Evolutionary conservation across 1,139 yeast species (phyloP).

Genomic region (Citeromyces hawaiiensis): DNA sequence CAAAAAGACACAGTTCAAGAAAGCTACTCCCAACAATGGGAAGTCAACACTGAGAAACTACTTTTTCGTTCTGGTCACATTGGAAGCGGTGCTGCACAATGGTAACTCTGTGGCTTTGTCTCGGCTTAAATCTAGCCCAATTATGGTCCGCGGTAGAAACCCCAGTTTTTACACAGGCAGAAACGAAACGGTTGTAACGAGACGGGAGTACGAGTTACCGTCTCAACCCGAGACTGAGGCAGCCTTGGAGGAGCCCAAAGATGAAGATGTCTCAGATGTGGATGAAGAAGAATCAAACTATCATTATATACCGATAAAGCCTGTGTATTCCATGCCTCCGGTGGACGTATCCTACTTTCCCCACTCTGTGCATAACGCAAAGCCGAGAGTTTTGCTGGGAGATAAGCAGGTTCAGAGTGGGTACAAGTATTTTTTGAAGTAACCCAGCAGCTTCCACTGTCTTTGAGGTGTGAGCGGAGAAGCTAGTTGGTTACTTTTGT

Average conservation of each 20-base stretch:
- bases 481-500: no score
- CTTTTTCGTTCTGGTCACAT: conserved; percentile 31
- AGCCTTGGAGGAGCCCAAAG: neutral
- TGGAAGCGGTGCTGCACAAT: conserved; percentile 21
- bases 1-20: conserved; percentile 30
- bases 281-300: conserved; percentile 4
- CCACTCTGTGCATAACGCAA: conserved; percentile 8
- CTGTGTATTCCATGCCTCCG: conserved; percentile 9
- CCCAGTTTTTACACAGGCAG: conserved; percentile 50
- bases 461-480: no score
- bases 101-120: conserved; percentile 8
- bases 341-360: conserved; percentile 10
- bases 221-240: neutral
- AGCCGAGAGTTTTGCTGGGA: neutral
- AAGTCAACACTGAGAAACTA: conserved; percentile 39
- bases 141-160: conserved; percentile 53
- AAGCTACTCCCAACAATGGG: conserved; percentile 56
- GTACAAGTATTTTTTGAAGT: conserved; percentile 3
- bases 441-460: no score
- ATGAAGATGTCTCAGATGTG: neutral
- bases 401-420: neutral
- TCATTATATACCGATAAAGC: conserved; percentile 8
- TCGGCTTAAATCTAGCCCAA: conserved; percentile 24
- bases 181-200: conserved; percentile 23
- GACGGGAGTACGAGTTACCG: neutral